Conservation (phyloP, 2,329 filamentous ascomycete species). For the Verticillium zaregamsianum region DNA sequence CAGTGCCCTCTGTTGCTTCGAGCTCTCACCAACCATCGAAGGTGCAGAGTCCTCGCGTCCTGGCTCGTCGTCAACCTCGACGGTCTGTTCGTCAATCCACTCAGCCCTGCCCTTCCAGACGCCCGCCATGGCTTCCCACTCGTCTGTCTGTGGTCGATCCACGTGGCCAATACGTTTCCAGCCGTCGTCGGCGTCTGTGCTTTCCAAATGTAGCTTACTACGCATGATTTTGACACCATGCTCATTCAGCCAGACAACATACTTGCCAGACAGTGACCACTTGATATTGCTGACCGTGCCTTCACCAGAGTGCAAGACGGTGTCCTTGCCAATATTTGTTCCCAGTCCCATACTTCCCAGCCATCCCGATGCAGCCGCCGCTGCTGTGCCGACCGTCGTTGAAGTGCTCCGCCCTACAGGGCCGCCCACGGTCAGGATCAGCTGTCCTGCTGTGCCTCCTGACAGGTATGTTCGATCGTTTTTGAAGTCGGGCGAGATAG, state of each 20-base stretch:
- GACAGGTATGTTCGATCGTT: constrained; percentile 86
- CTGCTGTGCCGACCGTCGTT: constrained; percentile 78
- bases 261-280: constrained; percentile 91
- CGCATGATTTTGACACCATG: constrained; percentile 98
- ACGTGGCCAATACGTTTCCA: constrained; percentile 96
- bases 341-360: constrained; percentile 82
- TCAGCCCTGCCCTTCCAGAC: constrained; percentile 91
- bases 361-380: constrained; percentile 84
- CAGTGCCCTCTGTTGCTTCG: constrained; percentile 45
- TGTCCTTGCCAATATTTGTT: constrained; percentile 75
- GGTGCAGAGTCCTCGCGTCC: constrained; percentile 24
- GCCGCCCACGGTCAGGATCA: constrained; percentile 82
- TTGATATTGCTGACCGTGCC: constrained; percentile 87
- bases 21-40: constrained; percentile 42
- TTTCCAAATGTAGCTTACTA: constrained; percentile 76
- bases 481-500: constrained; percentile 92
- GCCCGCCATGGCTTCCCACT: constrained; percentile 94
- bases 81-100: constrained; percentile 81
- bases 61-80: constrained; percentile 67
- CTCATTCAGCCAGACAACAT: constrained; percentile 93
- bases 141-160: constrained; percentile 77
- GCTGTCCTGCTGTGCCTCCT: constrained; percentile 80
- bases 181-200: constrained; percentile 70
- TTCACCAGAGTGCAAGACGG: constrained; percentile 84
- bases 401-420: constrained; percentile 78